A percentile compares a stretch with the other conserved stretches of the same genome.
Evolutionary conservation across 768 basidiomycete genomes (phyloP).

Genomic region (Lanmaoa pseudosensibilis): DNA sequence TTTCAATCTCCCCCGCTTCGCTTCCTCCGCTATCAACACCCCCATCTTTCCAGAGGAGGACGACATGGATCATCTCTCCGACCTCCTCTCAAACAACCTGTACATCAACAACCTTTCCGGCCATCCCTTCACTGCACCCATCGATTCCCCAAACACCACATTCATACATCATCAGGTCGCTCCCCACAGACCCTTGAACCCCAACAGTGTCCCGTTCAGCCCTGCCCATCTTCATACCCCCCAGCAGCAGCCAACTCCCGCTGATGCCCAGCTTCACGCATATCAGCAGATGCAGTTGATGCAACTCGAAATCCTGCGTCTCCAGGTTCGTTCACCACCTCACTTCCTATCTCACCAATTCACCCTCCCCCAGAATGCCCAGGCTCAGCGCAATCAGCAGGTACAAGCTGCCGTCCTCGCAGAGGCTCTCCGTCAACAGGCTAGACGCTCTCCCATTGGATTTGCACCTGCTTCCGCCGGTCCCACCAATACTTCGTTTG

Average conservation of each 20-base stretch:
- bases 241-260: slow-evolving; percentile 40
- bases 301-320: slow-evolving; percentile 77
- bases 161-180: slow-evolving; percentile 66
- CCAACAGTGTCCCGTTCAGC: slow-evolving; percentile 50
- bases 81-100: slow-evolving; percentile 53
- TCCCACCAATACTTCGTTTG: slow-evolving; percentile 62
- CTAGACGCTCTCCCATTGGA: slow-evolving; percentile 31
- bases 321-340: slow-evolving; percentile 56
- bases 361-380: slow-evolving; percentile 47
- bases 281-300: slow-evolving; percentile 78
- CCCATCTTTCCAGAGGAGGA: slow-evolving; percentile 49
- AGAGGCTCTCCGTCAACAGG: slow-evolving; percentile 53
- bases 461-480: slow-evolving; percentile 71
- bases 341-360: slow-evolving; percentile 5
- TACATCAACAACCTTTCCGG: slow-evolving; percentile 44
- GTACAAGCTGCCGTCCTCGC: slow-evolving; percentile 72
- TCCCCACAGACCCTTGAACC: slow-evolving; percentile 50
- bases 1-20: slow-evolving; percentile 64
- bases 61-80: slow-evolving; percentile 60
- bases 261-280: slow-evolving; percentile 56
- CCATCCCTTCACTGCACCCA: slow-evolving; percentile 66
- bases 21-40: slow-evolving; percentile 42
- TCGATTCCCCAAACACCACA: slow-evolving; percentile 65
- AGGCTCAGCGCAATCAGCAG: slow-evolving; percentile 61
- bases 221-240: slow-evolving; percentile 40